Evolutionary conservation across 1,139 yeast species (phyloP), one percentile per base, ranked within the genome.

Genomic region (Yamadazyma atmosphaerica): DNA sequence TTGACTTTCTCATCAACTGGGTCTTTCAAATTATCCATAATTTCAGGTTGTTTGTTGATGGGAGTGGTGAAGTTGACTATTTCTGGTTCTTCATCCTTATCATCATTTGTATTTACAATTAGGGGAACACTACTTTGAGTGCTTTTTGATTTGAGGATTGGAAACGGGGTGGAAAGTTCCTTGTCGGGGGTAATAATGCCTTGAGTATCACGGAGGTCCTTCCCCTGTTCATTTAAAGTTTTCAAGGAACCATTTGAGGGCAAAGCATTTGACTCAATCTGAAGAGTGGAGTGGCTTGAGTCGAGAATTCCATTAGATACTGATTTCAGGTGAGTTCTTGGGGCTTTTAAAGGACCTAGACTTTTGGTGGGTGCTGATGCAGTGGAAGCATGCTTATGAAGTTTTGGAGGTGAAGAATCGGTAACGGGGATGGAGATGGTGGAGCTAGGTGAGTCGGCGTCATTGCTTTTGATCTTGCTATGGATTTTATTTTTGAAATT

Each of bases 21-120:
- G 17, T 14, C 17, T 6, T 26, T 5, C 5, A 5, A 5, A 4
- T 7, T 12, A 15, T 15, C 31, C 8, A 8, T 3, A 4, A 9
- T 13, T 12, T 13, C 4, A 15, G 31, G 31, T 9, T 28, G 31
- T 5, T 6, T 16, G 11, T 16, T 28, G 5, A 28, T 15, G 4
- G 54, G 54, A 6, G 53, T 51, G 18, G 39, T 35, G 19, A 51
- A 51, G n/a, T 46, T 37, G 4, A 50, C 35, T 11, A 44, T 41
- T 23, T 46, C 47, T 2, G 38, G 34, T 6, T 41, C 37, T 17
- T 29, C 32, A 3, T 33, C 36, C 15, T 39, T 35, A 11, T 40
- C 43, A 24, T 32, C 36, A 16, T 34, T 41, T n/a, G 55, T 48
- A 28, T 40, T 46, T 8, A 50, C 43, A 13, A 49, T 34, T 12